Conservation (phyloP, 176 grass and related monocot species). For the Cenchrus purpureus region DNA sequence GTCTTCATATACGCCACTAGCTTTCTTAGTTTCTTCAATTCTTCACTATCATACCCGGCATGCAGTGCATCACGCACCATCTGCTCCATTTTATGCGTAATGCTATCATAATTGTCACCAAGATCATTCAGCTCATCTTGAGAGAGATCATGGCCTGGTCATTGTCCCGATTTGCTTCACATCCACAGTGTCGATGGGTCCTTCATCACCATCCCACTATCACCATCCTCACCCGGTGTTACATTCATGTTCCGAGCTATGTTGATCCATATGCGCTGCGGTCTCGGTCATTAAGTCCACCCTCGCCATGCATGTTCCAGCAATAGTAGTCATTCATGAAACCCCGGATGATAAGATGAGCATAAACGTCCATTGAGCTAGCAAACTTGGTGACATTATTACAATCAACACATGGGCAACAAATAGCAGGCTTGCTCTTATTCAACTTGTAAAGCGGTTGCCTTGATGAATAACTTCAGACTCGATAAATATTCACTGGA, state of each 20-base stretch:
- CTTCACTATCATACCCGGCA: neutral
- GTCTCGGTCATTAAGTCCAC: neutral
- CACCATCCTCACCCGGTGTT: neutral
- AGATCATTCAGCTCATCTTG: neutral
- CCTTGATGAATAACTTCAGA: too few relatives aligned
- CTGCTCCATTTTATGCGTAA: too few relatives aligned
- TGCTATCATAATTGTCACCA: neutral
- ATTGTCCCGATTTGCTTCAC: neutral
- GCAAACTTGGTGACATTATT: too few relatives aligned
- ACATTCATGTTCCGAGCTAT: neutral
- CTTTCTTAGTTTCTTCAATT: too few relatives aligned
- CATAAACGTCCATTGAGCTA: too few relatives aligned
- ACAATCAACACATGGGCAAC: too few relatives aligned
- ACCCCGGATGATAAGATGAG: too few relatives aligned
- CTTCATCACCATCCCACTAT: neutral
- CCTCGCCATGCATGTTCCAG: too few relatives aligned
- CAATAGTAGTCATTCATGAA: too few relatives aligned
- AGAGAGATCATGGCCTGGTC: neutral
- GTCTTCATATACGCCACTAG: too few relatives aligned
- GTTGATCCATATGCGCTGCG: neutral
- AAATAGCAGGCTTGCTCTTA: neutral
- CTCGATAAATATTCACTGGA: too few relatives aligned
- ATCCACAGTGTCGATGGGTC: neutral
- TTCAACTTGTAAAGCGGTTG: neutral
- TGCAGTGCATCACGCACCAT: too few relatives aligned